phyloP scores from a whole-genome alignment of 1,284 basidiomycete species.

The Ceratobasidium sp. region DNA sequence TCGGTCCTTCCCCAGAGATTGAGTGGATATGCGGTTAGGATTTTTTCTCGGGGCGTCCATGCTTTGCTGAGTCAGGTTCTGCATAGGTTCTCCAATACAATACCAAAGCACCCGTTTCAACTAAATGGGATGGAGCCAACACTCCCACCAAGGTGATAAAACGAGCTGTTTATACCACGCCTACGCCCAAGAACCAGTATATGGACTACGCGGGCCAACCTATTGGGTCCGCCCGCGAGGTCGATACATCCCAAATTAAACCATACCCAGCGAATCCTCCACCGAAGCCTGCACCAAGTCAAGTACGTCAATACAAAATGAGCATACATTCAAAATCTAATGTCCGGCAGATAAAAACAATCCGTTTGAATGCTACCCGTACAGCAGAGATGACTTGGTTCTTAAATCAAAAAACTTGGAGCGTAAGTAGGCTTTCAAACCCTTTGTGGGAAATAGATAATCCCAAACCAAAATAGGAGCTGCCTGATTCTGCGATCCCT shows the following conservation, averaged over 20 bases:
- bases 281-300: background rate
- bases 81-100: constrained; percentile 26
- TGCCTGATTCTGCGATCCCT: constrained; percentile 10
- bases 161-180: constrained; percentile 13
- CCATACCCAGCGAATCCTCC: constrained; percentile 14
- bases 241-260: constrained; percentile 1
- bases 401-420: constrained; percentile 21
- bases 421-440: background rate
- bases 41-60: background rate
- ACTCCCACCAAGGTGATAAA: constrained; percentile 5
- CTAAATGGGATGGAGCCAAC: background rate
- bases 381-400: constrained; percentile 18
- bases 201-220: constrained; percentile 13
- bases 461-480: background rate
- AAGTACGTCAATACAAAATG: background rate
- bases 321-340: background rate
- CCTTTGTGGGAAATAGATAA: too few relatives aligned
- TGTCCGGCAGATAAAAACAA: background rate
- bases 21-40: constrained; percentile 37
- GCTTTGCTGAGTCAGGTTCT: background rate
- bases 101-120: background rate
- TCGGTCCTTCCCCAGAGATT: constrained; percentile 30
- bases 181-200: constrained; percentile 15
- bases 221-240: constrained; percentile 16
- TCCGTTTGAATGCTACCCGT: constrained; percentile 12